Conservation (phyloP, 2,329 filamentous ascomycete genomes). For the Periconia macrospinosa region DNA sequence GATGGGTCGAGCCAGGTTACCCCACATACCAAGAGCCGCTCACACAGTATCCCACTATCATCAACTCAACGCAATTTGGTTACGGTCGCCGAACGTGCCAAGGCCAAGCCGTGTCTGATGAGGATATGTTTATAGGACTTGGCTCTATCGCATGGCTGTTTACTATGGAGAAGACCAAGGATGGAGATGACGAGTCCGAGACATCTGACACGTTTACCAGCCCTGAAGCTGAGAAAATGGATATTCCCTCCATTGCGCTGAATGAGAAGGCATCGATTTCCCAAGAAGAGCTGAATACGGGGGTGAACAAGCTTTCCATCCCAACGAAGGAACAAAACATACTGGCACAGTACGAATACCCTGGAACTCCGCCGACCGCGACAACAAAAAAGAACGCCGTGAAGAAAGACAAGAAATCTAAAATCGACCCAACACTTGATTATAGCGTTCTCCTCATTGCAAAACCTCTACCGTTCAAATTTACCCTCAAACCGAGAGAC, state of each 20-base stretch:
- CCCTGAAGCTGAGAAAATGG: slow-evolving; percentile 17
- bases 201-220: slow-evolving; percentile 3
- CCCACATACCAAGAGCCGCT: slow-evolving; percentile 58
- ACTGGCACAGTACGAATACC: slow-evolving; percentile 30
- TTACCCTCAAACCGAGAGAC: slow-evolving; percentile 42
- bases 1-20: slow-evolving; percentile 62
- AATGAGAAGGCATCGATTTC: slow-evolving; percentile 41
- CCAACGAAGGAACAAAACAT: slow-evolving; percentile 26
- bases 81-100: slow-evolving; percentile 56
- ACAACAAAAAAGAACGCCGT: slow-evolving; percentile 5
- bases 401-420: slow-evolving; percentile 25
- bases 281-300: slow-evolving; percentile 40
- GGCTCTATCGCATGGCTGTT: slow-evolving; percentile 52
- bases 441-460: slow-evolving; percentile 50
- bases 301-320: slow-evolving; percentile 14
- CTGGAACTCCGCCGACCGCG: slow-evolving; percentile 16
- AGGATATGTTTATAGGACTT: slow-evolving; percentile 46
- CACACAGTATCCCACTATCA: slow-evolving; percentile 55
- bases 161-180: slow-evolving; percentile 34
- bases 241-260: slow-evolving; percentile 17
- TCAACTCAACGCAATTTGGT: slow-evolving; percentile 58
- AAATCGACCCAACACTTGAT: slow-evolving; percentile 47
- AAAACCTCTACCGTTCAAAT: slow-evolving; percentile 50
- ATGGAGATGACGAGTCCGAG: slow-evolving; percentile 12
- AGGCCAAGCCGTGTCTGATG: slow-evolving; percentile 46